phyloP scores from a whole-genome alignment of 345 rosid species.

The Aurinia saxatilis region DNA sequence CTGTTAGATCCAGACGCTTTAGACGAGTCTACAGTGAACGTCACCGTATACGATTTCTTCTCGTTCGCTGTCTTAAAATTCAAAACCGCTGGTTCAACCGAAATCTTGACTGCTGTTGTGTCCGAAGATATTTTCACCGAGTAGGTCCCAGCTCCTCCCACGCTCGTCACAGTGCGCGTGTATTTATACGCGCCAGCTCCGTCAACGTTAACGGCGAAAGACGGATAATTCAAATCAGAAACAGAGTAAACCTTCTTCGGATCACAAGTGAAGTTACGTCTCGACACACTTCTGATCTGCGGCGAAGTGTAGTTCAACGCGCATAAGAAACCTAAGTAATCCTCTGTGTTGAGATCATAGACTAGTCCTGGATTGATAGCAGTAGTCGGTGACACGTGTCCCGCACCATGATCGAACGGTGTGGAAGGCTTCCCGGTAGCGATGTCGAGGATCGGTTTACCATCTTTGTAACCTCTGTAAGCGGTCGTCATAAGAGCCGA shows the following conservation, averaged over 20 bases:
- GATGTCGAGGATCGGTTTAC: conserved; percentile 45
- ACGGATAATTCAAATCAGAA: conserved; percentile 67
- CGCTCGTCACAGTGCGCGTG: conserved; percentile 68
- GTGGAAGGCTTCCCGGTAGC: conserved; percentile 57
- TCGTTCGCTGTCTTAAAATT: conserved; percentile 47
- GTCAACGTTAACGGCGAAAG: conserved; percentile 53
- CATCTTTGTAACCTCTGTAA: conserved; percentile 49
- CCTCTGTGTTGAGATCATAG: conserved; percentile 60
- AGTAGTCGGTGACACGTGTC: conserved; percentile 68
- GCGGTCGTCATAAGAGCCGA: conserved; percentile 96
- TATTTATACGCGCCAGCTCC: conserved; percentile 34
- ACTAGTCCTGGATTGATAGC: conserved; percentile 75
- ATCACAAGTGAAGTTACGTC: conserved; percentile 48
- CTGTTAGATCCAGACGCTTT: conserved; percentile 33
- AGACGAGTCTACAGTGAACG: conserved; percentile 42
- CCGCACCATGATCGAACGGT: conserved; percentile 80
- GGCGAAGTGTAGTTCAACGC: conserved; percentile 52
- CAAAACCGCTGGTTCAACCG: conserved; percentile 56
- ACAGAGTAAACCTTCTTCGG: conserved; percentile 37
- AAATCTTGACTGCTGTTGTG: conserved; percentile 39
- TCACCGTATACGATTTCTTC: conserved; percentile 64
- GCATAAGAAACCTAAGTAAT: conserved; percentile 69
- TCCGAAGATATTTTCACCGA: conserved; percentile 38
- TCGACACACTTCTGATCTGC: conserved; percentile 39
- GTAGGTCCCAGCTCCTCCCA: conserved; percentile 57